Conservation (phyloP, 106 monocot species). For the Dendrobium nobile region DNA sequence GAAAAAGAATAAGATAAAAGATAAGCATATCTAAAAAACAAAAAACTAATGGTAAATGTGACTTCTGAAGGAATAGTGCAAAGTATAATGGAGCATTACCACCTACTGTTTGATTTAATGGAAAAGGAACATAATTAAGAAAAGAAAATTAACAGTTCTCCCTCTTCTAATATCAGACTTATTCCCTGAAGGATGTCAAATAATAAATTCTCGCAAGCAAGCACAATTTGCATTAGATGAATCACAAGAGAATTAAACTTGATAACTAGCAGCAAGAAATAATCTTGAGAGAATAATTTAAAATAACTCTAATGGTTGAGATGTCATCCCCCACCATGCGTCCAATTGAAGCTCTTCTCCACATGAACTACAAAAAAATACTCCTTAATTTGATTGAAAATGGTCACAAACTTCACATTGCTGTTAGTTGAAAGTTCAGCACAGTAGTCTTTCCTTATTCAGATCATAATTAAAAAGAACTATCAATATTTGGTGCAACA, state of each 20-base stretch:
- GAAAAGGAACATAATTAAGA: background rate
- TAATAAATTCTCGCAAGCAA: background rate
- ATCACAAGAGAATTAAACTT: background rate
- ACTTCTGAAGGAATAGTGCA: background rate
- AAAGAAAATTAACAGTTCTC: background rate
- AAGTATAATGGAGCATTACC: background rate
- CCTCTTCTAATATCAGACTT: background rate
- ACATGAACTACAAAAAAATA: no score
- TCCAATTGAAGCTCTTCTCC: no score
- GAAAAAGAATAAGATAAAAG: conserved; percentile 2
- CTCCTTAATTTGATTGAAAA: no score
- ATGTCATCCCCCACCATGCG: no score
- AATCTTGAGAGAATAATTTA: background rate
- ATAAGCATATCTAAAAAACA: background rate
- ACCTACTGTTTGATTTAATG: background rate
- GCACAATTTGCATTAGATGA: background rate
- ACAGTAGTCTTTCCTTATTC: no score
- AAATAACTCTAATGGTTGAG: background rate
- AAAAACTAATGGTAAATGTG: background rate
- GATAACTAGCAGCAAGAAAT: background rate
- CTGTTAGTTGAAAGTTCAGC: no score
- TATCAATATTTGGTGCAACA: no score
- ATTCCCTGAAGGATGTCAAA: background rate
- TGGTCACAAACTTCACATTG: no score
- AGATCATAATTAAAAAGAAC: no score